Base-by-base conservation (phyloP, 2,329 filamentous ascomycete species). In the Curvularia sp. region DNA sequence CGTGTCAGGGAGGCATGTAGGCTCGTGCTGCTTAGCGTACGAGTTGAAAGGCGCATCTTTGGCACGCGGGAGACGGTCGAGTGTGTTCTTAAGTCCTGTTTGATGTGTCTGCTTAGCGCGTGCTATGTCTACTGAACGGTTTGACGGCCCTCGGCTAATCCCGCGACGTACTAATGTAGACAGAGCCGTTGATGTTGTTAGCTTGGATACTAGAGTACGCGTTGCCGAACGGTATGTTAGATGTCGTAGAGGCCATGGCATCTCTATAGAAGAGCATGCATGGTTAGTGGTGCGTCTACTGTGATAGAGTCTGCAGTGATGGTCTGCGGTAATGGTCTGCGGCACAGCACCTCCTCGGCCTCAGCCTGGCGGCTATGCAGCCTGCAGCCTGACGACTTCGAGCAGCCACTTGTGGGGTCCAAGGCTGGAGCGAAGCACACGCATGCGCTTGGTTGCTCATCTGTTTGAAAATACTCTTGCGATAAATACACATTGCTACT, bases 1-100 rank as follows among this genome's bases (percentile, higher is more conserved):
- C 12, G 73, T 75, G 13, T 56, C 43, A 9, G 51, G 19, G 1
- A 72, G 64, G 50, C 73, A 76, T 30, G 27, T 21, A 27, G 55
- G 57, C 28, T 70, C 55, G 52, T 68, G 55, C 53, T 65, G 63
- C 55, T 62, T 65, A 2, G 47, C 18, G 15, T 55, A 64, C n/a
- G 70, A 61, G 55, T 69, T 66, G 50, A 68, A 70, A 2, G 62
- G 53, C 41, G 68, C 68, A 10, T 63, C 63, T 25, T 39, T 5
- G 50, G 64, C 28, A 32, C 54, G 9, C 23, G 52, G 18, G 52
- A 55, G 30, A 47, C 55, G 13, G 39, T 32, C 32, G 18, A 54
- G 30, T 23, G 23, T 39, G 48, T 50, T 50, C 3, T 50, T 34
- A 34, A 41, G 48, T 41, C 25, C 48, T 50, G 34, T 15, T 50